A percentile compares a stretch with the other conserved stretches of the same genome.
Evolutionary conservation across 192 early-diverging fungal genomes (phyloP).

Genomic region (Entomortierella parvispora): DNA sequence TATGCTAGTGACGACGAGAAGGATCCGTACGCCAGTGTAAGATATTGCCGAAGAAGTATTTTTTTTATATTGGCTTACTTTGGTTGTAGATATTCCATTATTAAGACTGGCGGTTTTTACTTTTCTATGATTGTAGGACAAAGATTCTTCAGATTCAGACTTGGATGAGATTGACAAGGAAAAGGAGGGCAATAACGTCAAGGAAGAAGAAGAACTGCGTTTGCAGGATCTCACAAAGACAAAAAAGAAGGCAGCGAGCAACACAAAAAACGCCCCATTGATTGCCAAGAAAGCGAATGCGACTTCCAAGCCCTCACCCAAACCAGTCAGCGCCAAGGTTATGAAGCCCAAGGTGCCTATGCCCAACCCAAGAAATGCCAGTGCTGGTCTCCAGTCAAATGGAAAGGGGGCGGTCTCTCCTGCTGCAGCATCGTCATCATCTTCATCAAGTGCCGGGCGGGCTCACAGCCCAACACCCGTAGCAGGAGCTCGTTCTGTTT

Average conservation of each 20-base stretch:
- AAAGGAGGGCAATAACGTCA: constrained; percentile 31
- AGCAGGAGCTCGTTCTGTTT: constrained; percentile 4
- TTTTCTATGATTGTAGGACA: constrained; percentile 6
- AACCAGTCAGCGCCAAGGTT: constrained; percentile 29
- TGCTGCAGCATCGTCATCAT: constrained; percentile 1
- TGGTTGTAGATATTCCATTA: neutral
- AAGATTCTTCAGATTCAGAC: constrained; percentile 41
- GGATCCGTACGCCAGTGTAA: constrained; percentile 66
- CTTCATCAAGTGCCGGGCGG: neutral
- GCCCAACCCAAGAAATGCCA: constrained; percentile 58
- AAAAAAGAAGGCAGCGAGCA: constrained; percentile 51
- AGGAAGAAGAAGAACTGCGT: constrained; percentile 15
- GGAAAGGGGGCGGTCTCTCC: neutral
- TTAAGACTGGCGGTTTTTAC: neutral
- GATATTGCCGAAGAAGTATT: neutral
- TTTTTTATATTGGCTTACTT: neutral
- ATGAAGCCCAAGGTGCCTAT: constrained; percentile 15
- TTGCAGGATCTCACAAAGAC: constrained; percentile 27
- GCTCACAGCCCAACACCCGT: too few species aligned
- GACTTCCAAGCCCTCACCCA: constrained; percentile 16
- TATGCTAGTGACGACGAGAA: constrained; percentile 71
- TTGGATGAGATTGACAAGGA: constrained; percentile 49
- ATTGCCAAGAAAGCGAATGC: constrained; percentile 54
- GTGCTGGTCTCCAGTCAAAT: constrained; percentile 19
- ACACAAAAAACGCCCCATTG: constrained; percentile 53